phyloP scores from a whole-genome alignment of 2,329 filamentous ascomycete genomes.

The Alternaria hordeiaustralica region DNA sequence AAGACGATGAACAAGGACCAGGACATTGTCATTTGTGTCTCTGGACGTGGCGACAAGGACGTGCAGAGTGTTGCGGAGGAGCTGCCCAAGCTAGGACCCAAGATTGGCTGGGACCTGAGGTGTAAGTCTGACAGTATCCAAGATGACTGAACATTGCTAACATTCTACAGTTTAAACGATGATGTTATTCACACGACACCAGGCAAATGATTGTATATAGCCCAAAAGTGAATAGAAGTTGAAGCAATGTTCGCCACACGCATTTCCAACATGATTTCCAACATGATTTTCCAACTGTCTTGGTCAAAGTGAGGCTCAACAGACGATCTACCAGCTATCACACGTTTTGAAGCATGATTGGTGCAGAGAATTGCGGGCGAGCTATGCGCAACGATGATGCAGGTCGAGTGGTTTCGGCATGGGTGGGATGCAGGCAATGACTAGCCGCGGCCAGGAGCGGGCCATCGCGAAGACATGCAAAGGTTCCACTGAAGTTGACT shows the following conservation, averaged over 20 bases:
- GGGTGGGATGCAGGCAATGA: constrained; percentile 7
- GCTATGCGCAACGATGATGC: constrained; percentile 7
- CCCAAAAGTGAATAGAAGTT: background rate
- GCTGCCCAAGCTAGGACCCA: constrained; percentile 83
- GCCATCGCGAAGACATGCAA: background rate
- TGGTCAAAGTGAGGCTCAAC: background rate
- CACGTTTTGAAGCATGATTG: constrained; percentile 19
- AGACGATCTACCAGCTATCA: background rate
- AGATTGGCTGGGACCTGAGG: constrained; percentile 77
- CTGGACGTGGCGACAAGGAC: constrained; percentile 95
- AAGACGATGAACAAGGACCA: constrained; percentile 90
- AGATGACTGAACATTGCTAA: constrained; percentile 22
- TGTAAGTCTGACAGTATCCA: constrained; percentile 42
- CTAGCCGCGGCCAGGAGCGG: constrained; percentile 1
- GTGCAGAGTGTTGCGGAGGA: constrained; percentile 98
- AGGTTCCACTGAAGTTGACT: background rate
- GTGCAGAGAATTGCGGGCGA: constrained; percentile 1
- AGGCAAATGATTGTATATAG: background rate
- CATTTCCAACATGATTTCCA: background rate
- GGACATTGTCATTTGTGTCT: constrained; percentile 92
- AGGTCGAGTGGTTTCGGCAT: constrained; percentile 3
- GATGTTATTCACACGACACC: background rate
- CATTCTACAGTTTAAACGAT: constrained; percentile 28
- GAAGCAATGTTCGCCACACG: background rate
- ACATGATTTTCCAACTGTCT: background rate